Base-by-base conservation (phyloP, 495 filamentous ascomycete species). In the Choiromyces venosus region DNA sequence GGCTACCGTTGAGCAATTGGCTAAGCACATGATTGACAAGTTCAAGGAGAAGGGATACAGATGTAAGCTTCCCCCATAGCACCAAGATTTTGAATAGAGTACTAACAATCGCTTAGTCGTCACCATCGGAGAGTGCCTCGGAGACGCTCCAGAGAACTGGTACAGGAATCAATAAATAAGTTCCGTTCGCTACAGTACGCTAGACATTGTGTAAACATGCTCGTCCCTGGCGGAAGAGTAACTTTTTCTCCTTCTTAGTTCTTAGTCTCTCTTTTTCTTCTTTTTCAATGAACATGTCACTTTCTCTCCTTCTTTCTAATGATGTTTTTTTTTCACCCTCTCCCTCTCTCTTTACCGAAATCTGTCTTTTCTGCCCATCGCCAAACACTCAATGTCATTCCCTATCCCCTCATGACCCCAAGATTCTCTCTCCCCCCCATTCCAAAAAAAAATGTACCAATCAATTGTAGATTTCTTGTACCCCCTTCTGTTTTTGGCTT, bases 71-170 rank as follows among this genome's bases (percentile, higher is more conserved):
- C 33, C 19, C 19, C 1, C 39, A 35, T 7, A 19, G 46, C 46
- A 21, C 0, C n/a, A 25, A 0, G 12, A 52, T 25, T 25, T 25
- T 10, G 21, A 21, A 8, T 25, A 90, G 19, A 83, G 73, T 67
- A 73, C 80, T 14, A 83, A 87, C 16, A 89, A 89, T 1, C 92
- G 86, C 79, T 84, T 84, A 69, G 84, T 87, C 18, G 89, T 91
- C 44, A 91, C 92, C 37, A 87, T 92, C 25, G 92, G 91, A 4
- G 87, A 92, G 79, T 94, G 92, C 82, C 84, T 94, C 36, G 89
- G 87, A 16, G 90, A 93, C 78, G 87, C 91, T 1, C 76, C 83
- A 1, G 86, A 86, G 25, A 89, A 91, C 78, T 96, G 92, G 92
- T 96, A 91, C 80, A 85, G 88, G 66, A 56, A 25, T 18, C 74